Percentiles rank a stretch among this genome's conserved stretches.
Evolutionary conservation across 2,329 filamentous ascomycete species (phyloP).

Genomic region (Pochonia chlamydosporia): DNA sequence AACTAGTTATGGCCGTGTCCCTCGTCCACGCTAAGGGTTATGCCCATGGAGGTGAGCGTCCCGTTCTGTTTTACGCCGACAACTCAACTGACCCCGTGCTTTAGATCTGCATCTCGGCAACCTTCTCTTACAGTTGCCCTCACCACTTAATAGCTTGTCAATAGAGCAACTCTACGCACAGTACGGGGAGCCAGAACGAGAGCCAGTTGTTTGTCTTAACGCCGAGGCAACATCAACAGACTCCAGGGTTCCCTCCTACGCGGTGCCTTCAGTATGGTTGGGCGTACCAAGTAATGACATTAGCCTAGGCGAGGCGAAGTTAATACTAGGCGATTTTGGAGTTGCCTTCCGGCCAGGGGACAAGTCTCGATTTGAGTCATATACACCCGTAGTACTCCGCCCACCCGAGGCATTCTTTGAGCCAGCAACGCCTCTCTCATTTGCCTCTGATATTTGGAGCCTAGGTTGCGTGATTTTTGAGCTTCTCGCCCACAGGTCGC

Average conservation of each 20-base stretch:
- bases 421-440: slow-evolving; percentile 12
- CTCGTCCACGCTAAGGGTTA: slow-evolving; percentile 22
- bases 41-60: slow-evolving; percentile 23
- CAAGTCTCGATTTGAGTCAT: slow-evolving; percentile 15
- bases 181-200: slow-evolving; percentile 16
- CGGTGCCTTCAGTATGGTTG: too few species aligned
- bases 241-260: too few species aligned
- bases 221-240: too few species aligned
- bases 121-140: slow-evolving; percentile 20
- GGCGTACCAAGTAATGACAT: too few species aligned
- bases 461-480: slow-evolving; percentile 17
- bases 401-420: slow-evolving; percentile 17
- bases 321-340: too few species aligned
- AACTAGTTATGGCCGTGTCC: slow-evolving; percentile 22
- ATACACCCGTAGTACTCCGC: slow-evolving; percentile 13
- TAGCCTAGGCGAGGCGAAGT: too few species aligned
- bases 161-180: slow-evolving; percentile 18
- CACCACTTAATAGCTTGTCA: slow-evolving; percentile 16
- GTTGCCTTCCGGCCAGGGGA: slow-evolving; percentile 13
- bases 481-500: slow-evolving; percentile 13
- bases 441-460: slow-evolving; percentile 16
- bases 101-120: slow-evolving; percentile 29
- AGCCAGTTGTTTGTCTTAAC: slow-evolving; percentile 16
- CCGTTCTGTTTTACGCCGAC: neutral
- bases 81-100: neutral